These are phyloP conservation scores for Fusarium pseudocircinatum DNA, from an alignment of 2,329 filamentous ascomycete species.

Conservation along the genomic window DNA sequence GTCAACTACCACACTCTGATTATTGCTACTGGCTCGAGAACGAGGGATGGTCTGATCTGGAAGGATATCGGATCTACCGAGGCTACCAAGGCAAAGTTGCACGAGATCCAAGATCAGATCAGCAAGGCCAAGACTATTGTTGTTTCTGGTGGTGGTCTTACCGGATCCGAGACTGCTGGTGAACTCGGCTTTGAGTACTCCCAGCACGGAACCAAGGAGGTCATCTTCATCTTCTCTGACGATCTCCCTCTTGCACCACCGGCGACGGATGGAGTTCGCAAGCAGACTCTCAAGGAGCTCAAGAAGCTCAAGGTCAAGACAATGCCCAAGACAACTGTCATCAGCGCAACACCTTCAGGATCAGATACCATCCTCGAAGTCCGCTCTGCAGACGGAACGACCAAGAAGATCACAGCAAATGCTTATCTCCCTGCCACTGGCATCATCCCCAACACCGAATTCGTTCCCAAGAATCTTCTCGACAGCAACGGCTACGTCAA, in stretches of 20 bases:
- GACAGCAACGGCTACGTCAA: slow-evolving; percentile 48
- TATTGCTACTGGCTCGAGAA: slow-evolving; percentile 63
- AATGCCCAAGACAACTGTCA: slow-evolving; percentile 53
- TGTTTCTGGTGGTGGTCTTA: slow-evolving; percentile 61
- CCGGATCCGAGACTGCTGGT: slow-evolving; percentile 61
- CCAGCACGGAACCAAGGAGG: slow-evolving; percentile 54
- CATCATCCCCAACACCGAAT: slow-evolving; percentile 55
- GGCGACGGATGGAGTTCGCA: slow-evolving; percentile 51
- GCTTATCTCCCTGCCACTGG: slow-evolving; percentile 61
- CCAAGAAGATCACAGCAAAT: slow-evolving; percentile 52
- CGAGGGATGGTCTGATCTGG: slow-evolving; percentile 58
- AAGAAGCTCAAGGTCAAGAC: slow-evolving; percentile 56
- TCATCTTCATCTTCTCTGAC: slow-evolving; percentile 55
- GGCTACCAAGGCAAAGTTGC: slow-evolving; percentile 53
- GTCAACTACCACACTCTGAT: slow-evolving; percentile 63
- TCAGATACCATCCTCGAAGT: slow-evolving; percentile 50
- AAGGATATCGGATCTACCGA: slow-evolving; percentile 57
- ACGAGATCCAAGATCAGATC: slow-evolving; percentile 51
- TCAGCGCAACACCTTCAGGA: slow-evolving; percentile 36
- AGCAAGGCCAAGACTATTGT: slow-evolving; percentile 58
- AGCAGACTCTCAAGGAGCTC: slow-evolving; percentile 52
- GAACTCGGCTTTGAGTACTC: slow-evolving; percentile 62
- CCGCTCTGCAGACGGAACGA: slow-evolving; percentile 46
- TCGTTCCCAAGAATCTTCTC: slow-evolving; percentile 51
- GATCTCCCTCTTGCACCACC: slow-evolving; percentile 51